Percentiles rank a stretch among this genome's conserved stretches.
Evolutionary conservation across 352 stramenopile species (phyloP).

Genomic region (Phytophthora brassicae): DNA sequence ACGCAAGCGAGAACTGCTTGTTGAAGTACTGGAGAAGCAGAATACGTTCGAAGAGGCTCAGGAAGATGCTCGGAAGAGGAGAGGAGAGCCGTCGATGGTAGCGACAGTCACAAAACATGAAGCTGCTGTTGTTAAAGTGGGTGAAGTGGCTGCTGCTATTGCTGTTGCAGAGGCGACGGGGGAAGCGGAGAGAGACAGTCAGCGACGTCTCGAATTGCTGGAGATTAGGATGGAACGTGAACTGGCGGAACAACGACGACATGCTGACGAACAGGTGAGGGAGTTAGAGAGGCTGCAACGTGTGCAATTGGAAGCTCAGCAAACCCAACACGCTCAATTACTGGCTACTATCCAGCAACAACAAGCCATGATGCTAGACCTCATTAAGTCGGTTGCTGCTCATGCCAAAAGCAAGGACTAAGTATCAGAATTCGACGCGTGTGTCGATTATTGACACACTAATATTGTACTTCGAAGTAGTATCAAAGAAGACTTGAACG

Average conservation of each 20-base stretch:
- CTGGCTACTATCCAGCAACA: conserved; percentile 40
- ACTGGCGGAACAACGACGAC: conserved; percentile 29
- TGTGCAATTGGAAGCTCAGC: conserved; percentile 29
- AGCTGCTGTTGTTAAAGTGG: conserved; percentile 28
- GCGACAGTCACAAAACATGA: conserved; percentile 23
- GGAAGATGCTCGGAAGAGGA: conserved; percentile 15
- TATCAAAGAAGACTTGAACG: too few relatives aligned
- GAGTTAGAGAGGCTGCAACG: conserved; percentile 29
- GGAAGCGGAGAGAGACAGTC: conserved; percentile 14
- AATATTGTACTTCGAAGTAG: too few relatives aligned
- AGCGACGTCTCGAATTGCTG: conserved; percentile 34
- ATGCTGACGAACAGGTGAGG: conserved; percentile 33
- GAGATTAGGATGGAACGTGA: conserved; percentile 38
- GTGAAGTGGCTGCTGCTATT: conserved; percentile 26
- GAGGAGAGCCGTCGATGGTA: conserved; percentile 2
- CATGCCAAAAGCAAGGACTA: conserved; percentile 22
- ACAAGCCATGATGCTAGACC: conserved; percentile 41
- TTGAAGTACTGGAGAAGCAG: conserved; percentile 22
- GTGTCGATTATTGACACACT: too few relatives aligned
- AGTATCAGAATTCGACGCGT: too few relatives aligned
- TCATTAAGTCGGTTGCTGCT: conserved; percentile 35
- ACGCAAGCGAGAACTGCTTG: conserved; percentile 29
- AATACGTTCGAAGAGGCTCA: conserved; percentile 24
- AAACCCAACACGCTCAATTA: conserved; percentile 34
- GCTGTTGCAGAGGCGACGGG: conserved; percentile 21